phyloP scores from a whole-genome alignment of 257 asterid species.

The Perilla frutescens region DNA sequence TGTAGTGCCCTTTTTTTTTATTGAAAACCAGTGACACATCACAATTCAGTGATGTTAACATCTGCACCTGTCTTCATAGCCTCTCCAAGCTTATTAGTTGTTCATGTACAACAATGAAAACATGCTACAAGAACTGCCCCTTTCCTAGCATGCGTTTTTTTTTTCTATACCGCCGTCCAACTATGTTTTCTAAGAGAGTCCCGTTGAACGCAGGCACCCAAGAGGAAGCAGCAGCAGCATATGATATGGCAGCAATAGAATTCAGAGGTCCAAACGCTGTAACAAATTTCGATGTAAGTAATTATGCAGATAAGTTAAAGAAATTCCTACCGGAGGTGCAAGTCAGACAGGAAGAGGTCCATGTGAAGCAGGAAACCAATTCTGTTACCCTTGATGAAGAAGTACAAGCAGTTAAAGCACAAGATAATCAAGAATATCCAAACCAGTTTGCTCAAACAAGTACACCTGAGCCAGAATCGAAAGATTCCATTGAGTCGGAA shows the following conservation, averaged over 20 bases:
- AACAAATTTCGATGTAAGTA: constrained; percentile 83
- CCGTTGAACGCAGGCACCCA: constrained; percentile 54
- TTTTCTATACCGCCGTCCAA: neutral
- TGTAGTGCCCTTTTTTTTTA: neutral
- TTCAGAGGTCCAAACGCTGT: constrained; percentile 79
- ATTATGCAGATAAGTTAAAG: constrained; percentile 57
- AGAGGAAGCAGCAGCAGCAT: constrained; percentile 94
- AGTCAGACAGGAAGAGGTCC: constrained; percentile 35
- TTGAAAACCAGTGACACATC: neutral
- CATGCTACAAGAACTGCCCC: neutral
- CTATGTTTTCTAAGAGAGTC: neutral
- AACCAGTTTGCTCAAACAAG: constrained; percentile 31
- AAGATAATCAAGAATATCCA: constrained; percentile 40
- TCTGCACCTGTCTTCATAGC: neutral
- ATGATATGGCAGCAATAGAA: constrained; percentile 87
- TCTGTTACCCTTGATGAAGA: neutral
- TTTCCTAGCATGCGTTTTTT: neutral
- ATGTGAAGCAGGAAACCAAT: constrained; percentile 37
- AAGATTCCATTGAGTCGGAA: constrained; percentile 32
- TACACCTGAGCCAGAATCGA: constrained; percentile 36
- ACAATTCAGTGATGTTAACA: neutral
- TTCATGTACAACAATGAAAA: neutral
- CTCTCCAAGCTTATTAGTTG: neutral
- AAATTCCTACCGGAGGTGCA: constrained; percentile 32
- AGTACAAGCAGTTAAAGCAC: constrained; percentile 28